These are phyloP conservation scores for Fusarium siculi DNA, from an alignment of 2,329 filamentous ascomycete genomes.

Conservation along the genomic window DNA sequence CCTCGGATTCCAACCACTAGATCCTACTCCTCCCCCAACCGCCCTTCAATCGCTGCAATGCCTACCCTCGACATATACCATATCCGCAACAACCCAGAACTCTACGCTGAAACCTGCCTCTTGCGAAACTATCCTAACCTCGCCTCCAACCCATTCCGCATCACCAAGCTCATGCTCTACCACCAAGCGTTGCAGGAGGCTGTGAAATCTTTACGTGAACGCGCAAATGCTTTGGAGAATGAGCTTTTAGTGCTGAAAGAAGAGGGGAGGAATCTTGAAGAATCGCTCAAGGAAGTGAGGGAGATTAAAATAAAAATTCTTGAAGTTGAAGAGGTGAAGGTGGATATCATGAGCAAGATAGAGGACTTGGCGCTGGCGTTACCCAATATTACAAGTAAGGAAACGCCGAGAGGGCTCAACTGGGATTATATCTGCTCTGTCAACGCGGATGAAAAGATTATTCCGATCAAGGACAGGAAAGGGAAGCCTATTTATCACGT, in stretches of 20 bases:
- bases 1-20: rapidly evolving
- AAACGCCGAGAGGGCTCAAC: background rate
- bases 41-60: background rate
- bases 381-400: background rate
- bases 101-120: background rate
- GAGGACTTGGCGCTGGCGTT: background rate
- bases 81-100: background rate
- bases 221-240: background rate
- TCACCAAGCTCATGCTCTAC: background rate
- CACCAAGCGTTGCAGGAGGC: background rate
- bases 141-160: background rate
- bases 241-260: background rate
- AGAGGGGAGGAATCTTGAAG: background rate
- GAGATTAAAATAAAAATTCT: background rate
- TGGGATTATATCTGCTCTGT: background rate
- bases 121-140: background rate
- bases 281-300: background rate
- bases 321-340: background rate
- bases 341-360: background rate
- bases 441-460: background rate
- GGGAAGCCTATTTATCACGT: background rate
- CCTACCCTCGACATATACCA: background rate
- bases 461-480: background rate
- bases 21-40: background rate
- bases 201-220: background rate